Evolutionary conservation across 2,329 filamentous ascomycete genomes (phyloP), one percentile per base, ranked within the genome.

Genomic region (Fusarium sterilihyphosum): DNA sequence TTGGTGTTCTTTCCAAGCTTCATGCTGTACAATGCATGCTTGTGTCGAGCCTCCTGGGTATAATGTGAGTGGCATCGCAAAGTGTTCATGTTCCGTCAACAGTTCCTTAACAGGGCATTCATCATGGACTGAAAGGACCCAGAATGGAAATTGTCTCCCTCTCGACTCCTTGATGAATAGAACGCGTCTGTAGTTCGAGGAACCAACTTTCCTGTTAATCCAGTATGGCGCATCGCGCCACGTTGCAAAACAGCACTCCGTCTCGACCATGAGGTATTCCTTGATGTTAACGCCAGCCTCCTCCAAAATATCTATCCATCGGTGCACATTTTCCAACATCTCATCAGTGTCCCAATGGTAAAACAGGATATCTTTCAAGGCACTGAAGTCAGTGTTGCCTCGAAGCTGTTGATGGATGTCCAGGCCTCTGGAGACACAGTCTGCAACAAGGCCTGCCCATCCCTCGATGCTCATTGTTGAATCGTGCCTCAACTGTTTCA

Each of bases 141-240:
- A 70, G 18, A 40, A 58, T 14, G 68, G 61, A 2, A 71, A 20
- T 3, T 44, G 37, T 29, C 56, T n/a, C 0, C 50, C 66, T 6
- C 7, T n/a, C 2, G 20, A 53, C 5, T 66, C 29, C 11, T n/a
- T 31, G 3, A 65, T 20, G 18, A 18, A n/a, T 4, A 71, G 6
- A 2, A 9, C 12, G 20, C 35, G 33, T 7, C 8, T 13, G 4
- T 50, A 24, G 5, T 56, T 56, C 9, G 47, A 49, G 16, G 7
- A n/a, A 6, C 29, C 20, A 17, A 1, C 5, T n/a, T 49, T 31
- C 10, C 4, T 31, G 14, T 31, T 9, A n/a, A 4, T n/a, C 47
- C 47, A 49, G 12, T 31, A 31, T 49, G 46, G 26, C 10, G 9
- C 9, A 22, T 31, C 46, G 7, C 7, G 10, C 46, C 46, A 49